Evolutionary conservation across 768 basidiomycete genomes (phyloP).

Genomic region (Tephrocybe sp.): DNA sequence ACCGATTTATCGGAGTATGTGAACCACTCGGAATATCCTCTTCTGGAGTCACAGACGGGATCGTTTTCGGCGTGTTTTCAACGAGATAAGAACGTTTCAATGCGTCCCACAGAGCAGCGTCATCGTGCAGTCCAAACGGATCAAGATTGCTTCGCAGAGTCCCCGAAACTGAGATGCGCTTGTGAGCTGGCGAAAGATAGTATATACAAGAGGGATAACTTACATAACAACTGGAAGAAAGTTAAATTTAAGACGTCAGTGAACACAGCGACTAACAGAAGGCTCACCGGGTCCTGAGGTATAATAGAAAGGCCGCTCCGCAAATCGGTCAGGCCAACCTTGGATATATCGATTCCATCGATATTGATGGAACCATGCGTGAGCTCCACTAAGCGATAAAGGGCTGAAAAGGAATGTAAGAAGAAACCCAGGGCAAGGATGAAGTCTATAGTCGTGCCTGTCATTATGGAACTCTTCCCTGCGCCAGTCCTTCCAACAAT

Average conservation of each 20-base stretch:
- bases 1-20: slow-evolving; percentile 54
- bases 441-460: slow-evolving; percentile 36
- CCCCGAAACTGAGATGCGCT: slow-evolving; percentile 55
- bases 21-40: slow-evolving; percentile 39
- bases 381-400: slow-evolving; percentile 85
- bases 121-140: slow-evolving; percentile 81
- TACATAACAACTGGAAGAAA: slow-evolving; percentile 45
- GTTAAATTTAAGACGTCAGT: slow-evolving; percentile 4
- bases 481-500: slow-evolving; percentile 89
- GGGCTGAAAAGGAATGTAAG: slow-evolving; percentile 36
- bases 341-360: slow-evolving; percentile 83
- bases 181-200: slow-evolving; percentile 5
- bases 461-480: slow-evolving; percentile 90
- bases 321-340: slow-evolving; percentile 75
- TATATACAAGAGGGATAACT: slow-evolving; percentile 14
- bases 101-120: slow-evolving; percentile 85
- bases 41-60: slow-evolving; percentile 24
- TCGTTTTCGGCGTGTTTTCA: slow-evolving; percentile 42
- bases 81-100: slow-evolving; percentile 83
- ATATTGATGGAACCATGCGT: slow-evolving; percentile 72
- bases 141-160: slow-evolving; percentile 87
- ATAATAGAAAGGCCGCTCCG: slow-evolving; percentile 74
- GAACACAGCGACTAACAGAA: neutral
- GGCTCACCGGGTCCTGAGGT: slow-evolving; percentile 76
- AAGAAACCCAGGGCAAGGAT: neutral